Evolutionary conservation across 371 early-diverging fungal genomes (phyloP).

Genomic region (Racocetra persica): DNA sequence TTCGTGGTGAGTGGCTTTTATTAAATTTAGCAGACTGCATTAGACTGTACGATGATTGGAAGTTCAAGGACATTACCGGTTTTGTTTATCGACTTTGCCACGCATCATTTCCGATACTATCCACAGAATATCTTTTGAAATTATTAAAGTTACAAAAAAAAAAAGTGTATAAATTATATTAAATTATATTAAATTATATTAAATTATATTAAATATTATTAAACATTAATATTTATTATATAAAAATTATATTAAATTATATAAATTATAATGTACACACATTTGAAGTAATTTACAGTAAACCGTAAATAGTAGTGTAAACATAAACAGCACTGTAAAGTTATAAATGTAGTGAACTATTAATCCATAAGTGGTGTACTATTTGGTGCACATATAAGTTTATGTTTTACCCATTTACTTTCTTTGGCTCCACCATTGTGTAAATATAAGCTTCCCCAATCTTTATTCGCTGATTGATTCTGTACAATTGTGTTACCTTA

Average conservation of each 20-base stretch:
- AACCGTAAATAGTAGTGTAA: conserved; percentile 25
- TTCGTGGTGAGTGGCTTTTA: no score
- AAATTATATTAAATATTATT: no score
- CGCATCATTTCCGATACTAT: no score
- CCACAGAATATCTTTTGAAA: no score
- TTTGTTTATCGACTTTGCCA: no score
- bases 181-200: no score
- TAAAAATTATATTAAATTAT: not conserved
- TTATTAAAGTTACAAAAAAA: no score
- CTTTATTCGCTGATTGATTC: not conserved
- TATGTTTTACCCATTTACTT: not conserved
- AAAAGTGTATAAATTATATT: no score
- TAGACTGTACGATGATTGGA: no score
- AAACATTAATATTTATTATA: no score
- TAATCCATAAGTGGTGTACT: conserved; percentile 26
- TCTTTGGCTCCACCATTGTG: conserved; percentile 11
- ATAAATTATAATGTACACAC: not conserved
- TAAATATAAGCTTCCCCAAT: not conserved
- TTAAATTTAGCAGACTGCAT: no score
- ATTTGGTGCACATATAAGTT: conserved; percentile 11
- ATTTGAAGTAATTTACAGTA: not conserved
- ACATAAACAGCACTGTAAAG: conserved; percentile 12
- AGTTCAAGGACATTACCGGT: no score
- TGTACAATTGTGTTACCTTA: not conserved
- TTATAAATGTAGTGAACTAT: conserved; percentile 17